A percentile compares a stretch with the other conserved stretches of the same genome.
Evolutionary conservation across 106 monocot species (phyloP).

Genomic region (Alisma plantagoaquatica): DNA sequence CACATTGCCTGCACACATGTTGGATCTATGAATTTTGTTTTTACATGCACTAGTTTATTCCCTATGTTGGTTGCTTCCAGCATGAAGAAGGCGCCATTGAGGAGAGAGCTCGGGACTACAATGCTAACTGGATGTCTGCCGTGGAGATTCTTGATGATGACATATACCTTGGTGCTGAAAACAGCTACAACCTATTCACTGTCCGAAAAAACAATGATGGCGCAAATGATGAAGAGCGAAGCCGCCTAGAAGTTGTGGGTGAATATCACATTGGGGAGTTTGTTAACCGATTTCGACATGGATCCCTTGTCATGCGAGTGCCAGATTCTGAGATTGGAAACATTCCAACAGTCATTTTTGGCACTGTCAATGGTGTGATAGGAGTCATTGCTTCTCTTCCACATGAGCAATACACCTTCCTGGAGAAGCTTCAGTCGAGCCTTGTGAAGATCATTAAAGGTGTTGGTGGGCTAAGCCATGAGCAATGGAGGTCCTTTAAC

Average conservation of each 20-base stretch:
- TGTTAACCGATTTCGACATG: too few relatives aligned
- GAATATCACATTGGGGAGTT: constrained; percentile 90
- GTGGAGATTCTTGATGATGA: constrained; percentile 84
- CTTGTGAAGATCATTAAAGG: constrained; percentile 87
- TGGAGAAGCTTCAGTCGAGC: constrained; percentile 84
- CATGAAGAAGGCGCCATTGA: constrained; percentile 90
- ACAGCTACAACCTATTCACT: constrained; percentile 91
- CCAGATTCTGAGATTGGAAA: constrained; percentile 69
- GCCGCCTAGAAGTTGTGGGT: constrained; percentile 77
- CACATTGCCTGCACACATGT: too few relatives aligned
- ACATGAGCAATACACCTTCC: constrained; percentile 61
- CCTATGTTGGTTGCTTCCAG: too few relatives aligned
- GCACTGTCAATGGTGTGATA: constrained; percentile 85
- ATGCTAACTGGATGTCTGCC: constrained; percentile 95
- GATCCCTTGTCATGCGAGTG: constrained; percentile 92
- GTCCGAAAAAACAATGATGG: constrained; percentile 82
- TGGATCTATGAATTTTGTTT: too few relatives aligned
- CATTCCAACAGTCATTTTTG: constrained; percentile 76
- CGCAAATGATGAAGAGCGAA: constrained; percentile 79
- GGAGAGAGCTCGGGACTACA: constrained; percentile 63
- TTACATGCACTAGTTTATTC: too few relatives aligned
- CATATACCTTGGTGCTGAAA: constrained; percentile 75
- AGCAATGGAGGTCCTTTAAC: constrained; percentile 83
- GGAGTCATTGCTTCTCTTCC: constrained; percentile 73
- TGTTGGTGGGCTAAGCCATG: constrained; percentile 79